Evolutionary conservation across 176 grass and related monocot genomes (phyloP).

Genomic region (Thinopyrum elongatum): DNA sequence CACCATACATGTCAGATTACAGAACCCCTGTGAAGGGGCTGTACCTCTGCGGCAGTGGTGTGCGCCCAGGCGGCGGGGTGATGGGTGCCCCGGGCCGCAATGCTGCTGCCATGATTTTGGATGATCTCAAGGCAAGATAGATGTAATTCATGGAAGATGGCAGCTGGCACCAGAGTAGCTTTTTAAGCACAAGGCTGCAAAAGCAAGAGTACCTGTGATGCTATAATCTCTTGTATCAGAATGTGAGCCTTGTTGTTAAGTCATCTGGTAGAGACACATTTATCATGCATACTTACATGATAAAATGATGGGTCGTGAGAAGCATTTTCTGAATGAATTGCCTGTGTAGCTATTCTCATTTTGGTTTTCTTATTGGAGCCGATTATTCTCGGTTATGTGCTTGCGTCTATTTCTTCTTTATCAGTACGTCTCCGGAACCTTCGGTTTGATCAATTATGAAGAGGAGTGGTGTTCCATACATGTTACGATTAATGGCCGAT

Average conservation of each 20-base stretch:
- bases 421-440: neutral
- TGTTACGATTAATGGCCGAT: too few species aligned
- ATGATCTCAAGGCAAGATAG: constrained; percentile 48
- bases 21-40: constrained; percentile 80
- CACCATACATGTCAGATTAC: constrained; percentile 63
- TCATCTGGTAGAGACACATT: neutral
- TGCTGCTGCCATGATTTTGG: constrained; percentile 61
- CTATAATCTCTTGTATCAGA: neutral
- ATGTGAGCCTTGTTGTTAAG: neutral
- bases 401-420: neutral
- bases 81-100: constrained; percentile 90
- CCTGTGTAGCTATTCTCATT: neutral
- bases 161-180: neutral
- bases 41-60: constrained; percentile 88
- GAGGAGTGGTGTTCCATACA: too few species aligned
- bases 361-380: neutral
- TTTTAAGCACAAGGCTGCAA: neutral
- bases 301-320: neutral
- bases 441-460: neutral
- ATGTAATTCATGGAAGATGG: neutral
- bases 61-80: constrained; percentile 86
- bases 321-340: neutral
- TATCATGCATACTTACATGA: neutral
- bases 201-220: neutral
- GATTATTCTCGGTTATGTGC: neutral